Evolutionary conservation across 2,329 filamentous ascomycete species (phyloP).

Genomic region (Fusarium ramigenum): DNA sequence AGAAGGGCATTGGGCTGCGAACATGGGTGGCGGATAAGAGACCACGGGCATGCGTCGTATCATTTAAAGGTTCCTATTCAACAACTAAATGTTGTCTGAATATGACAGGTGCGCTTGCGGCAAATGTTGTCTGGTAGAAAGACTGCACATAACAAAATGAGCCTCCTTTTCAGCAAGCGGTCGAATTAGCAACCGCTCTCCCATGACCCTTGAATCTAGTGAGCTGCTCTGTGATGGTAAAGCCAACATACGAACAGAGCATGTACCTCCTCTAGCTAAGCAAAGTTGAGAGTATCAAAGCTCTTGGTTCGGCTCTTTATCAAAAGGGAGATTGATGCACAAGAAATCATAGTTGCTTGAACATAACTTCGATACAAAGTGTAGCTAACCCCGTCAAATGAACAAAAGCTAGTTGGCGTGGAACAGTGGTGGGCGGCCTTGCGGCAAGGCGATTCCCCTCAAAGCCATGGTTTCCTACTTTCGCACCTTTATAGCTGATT

Average conservation of each 20-base stretch:
- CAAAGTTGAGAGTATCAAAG: fast-evolving
- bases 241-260: neutral
- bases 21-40: neutral
- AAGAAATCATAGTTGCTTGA: neutral
- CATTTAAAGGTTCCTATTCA: neutral
- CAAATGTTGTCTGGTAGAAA: neutral
- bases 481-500: neutral
- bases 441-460: neutral
- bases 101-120: neutral
- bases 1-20: neutral
- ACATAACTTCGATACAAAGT: neutral
- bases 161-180: neutral
- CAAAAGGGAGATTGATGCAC: too few relatives aligned
- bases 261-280: neutral
- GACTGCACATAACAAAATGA: fast-evolving
- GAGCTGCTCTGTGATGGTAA: neutral
- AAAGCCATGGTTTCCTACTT: neutral
- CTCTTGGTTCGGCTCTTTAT: neutral
- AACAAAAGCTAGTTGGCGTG: neutral
- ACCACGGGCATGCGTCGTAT: neutral
- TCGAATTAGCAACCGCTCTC: neutral
- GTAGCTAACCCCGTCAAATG: neutral
- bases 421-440: neutral
- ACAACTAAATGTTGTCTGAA: neutral
- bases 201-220: neutral